Percentiles rank a stretch among this genome's conserved stretches.
Conservation (phyloP, 2,329 filamentous ascomycete species). For the Tympanopsis confertula region DNA sequence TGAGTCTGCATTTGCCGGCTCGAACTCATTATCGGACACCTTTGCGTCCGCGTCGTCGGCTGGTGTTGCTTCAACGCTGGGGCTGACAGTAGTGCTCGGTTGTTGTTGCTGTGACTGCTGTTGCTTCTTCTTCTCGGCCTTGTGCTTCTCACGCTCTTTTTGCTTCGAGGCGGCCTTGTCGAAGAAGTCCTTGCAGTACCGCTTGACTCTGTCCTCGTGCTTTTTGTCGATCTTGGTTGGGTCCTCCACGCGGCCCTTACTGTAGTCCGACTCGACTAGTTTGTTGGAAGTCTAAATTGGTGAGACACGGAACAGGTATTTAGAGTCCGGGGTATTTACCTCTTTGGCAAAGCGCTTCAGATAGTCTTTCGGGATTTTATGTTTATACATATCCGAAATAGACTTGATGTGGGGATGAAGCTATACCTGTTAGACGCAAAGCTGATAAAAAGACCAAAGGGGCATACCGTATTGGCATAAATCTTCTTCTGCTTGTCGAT, state of each 20-base stretch:
- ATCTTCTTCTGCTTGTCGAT: slow-evolving; percentile 87
- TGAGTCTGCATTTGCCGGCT: slow-evolving; percentile 6
- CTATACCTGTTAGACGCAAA: slow-evolving; percentile 28
- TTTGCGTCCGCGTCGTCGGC: slow-evolving; percentile 6
- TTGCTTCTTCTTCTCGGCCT: slow-evolving; percentile 29
- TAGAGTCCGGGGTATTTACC: not conserved
- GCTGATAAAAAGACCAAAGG: not conserved
- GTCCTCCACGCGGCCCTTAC: slow-evolving; percentile 74
- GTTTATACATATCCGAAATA: slow-evolving; percentile 74
- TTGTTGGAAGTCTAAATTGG: slow-evolving; percentile 59
- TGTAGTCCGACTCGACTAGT: slow-evolving; percentile 83
- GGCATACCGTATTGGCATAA: slow-evolving; percentile 80
- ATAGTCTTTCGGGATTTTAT: slow-evolving; percentile 74
- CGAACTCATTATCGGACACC: slow-evolving; percentile 25
- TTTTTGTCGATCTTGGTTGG: slow-evolving; percentile 68
- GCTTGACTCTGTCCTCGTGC: slow-evolving; percentile 72
- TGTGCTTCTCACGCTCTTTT: slow-evolving; percentile 52
- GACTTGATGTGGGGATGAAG: slow-evolving; percentile 76
- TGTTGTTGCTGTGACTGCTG: slow-evolving; percentile 10
- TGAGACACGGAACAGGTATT: not conserved
- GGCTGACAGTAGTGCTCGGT: slow-evolving; percentile 13
- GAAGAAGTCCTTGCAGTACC: slow-evolving; percentile 73
- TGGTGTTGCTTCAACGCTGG: slow-evolving; percentile 9
- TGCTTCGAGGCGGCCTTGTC: slow-evolving; percentile 77
- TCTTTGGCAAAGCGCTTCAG: slow-evolving; percentile 52